Evolutionary conservation across 805 yeast species (phyloP).

Genomic region (Ogataea saltuana): DNA sequence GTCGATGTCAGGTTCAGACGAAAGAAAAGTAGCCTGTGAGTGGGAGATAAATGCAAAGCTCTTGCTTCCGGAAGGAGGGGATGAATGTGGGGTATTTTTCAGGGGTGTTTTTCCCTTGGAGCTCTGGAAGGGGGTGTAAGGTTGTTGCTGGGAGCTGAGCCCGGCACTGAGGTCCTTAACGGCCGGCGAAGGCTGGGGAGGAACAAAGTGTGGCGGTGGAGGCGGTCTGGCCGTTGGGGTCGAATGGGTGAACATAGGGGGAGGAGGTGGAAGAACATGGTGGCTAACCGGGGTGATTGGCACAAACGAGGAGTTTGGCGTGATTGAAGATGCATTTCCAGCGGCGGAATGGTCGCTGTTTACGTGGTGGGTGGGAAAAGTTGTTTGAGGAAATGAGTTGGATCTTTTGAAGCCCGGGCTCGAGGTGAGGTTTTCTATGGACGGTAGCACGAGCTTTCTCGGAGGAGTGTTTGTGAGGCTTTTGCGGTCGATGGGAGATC

Average conservation of each 20-base stretch:
- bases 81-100: conserved; percentile 12
- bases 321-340: no score
- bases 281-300: conserved; percentile 26
- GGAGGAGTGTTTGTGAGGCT: conserved; percentile 17
- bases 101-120: conserved; percentile 4
- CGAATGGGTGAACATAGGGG: conserved; percentile 24
- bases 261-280: conserved; percentile 25
- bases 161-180: not conserved
- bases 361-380: conserved; percentile 6
- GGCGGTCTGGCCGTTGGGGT: conserved; percentile 20
- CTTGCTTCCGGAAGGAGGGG: conserved; percentile 33
- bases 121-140: conserved; percentile 9
- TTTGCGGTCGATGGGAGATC: conserved; percentile 13
- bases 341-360: no score
- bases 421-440: conserved; percentile 29
- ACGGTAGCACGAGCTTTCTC: conserved; percentile 24
- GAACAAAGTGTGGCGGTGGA: conserved; percentile 14
- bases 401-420: conserved; percentile 29
- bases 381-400: conserved; percentile 20
- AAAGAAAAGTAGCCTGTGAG: conserved; percentile 84
- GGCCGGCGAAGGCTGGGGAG: conserved; percentile 1
- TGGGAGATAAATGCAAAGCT: conserved; percentile 89
- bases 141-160: conserved; percentile 1
- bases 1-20: conserved; percentile 80
- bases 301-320: conserved; percentile 14